phyloP scores from a whole-genome alignment of 495 filamentous ascomycete genomes.

The Aspergillus olivimuriae region DNA sequence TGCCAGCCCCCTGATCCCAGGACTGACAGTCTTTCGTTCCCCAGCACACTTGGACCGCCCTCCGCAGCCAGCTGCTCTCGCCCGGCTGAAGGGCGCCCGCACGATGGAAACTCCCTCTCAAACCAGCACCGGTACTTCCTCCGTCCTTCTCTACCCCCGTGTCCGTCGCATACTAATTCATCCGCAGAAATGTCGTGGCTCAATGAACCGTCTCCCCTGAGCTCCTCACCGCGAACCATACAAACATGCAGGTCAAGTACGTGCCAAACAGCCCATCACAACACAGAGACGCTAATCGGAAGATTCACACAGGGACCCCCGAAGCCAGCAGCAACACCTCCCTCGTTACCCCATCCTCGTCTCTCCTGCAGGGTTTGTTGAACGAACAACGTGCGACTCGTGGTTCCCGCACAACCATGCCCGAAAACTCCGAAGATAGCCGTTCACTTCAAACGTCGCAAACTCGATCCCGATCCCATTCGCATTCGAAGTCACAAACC shows the following conservation, averaged over 20 bases:
- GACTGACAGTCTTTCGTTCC: slow-evolving; percentile 4
- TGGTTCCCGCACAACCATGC: slow-evolving; percentile 20
- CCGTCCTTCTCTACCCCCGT: not conserved
- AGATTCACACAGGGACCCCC: slow-evolving; percentile 19
- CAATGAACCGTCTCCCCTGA: slow-evolving; percentile 28
- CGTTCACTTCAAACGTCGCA: slow-evolving; percentile 22
- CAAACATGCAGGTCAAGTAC: slow-evolving; percentile 4
- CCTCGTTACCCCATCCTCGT: slow-evolving; percentile 40
- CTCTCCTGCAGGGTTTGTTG: slow-evolving; percentile 39
- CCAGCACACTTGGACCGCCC: slow-evolving; percentile 22
- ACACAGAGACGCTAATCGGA: slow-evolving; percentile 8
- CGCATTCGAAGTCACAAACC: slow-evolving; percentile 15
- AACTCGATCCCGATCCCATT: slow-evolving; percentile 14
- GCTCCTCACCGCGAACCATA: slow-evolving; percentile 5
- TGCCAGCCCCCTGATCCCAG: not conserved
- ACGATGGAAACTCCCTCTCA: slow-evolving; percentile 35
- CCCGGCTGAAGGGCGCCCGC: slow-evolving; percentile 30
- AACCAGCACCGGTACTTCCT: slow-evolving; percentile 13
- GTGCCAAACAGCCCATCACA: not conserved
- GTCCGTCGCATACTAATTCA: slow-evolving; percentile 5
- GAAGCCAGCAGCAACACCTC: slow-evolving; percentile 23
- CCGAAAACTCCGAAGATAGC: slow-evolving; percentile 21
- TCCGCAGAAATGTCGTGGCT: slow-evolving; percentile 30
- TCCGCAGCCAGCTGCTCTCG: slow-evolving; percentile 29
- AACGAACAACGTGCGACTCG: slow-evolving; percentile 43